These are phyloP conservation scores for Curvularia hawaiiensis DNA, from an alignment of 2,329 filamentous ascomycete species.

Conservation along the genomic window DNA sequence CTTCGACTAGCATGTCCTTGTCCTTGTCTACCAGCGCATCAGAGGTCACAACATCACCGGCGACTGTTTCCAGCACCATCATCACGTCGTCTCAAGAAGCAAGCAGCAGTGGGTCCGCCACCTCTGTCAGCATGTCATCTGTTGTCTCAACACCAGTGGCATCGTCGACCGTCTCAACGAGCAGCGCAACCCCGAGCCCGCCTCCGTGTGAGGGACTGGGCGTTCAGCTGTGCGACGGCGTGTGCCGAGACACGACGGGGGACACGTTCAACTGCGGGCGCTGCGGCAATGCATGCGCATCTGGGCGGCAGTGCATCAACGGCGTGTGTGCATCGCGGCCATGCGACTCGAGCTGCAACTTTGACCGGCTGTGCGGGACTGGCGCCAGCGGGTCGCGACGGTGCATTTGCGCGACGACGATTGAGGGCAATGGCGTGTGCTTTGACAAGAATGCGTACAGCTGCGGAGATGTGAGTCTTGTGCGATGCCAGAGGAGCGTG, in stretches of 20 bases:
- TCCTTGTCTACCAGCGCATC: neutral
- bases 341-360: conserved; percentile 39
- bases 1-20: neutral
- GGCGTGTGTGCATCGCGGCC: conserved; percentile 38
- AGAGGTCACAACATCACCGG: neutral
- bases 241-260: conserved; percentile 31
- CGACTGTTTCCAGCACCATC: neutral
- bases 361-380: conserved; percentile 32
- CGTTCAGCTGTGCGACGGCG: conserved; percentile 25
- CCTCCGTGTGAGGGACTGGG: conserved; percentile 23
- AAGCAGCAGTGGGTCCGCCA: neutral
- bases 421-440: conserved; percentile 35
- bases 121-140: conserved; percentile 2
- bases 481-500: conserved; percentile 7
- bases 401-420: conserved; percentile 38
- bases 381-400: conserved; percentile 15
- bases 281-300: conserved; percentile 33
- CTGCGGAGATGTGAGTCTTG: conserved; percentile 16
- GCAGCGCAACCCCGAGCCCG: conserved; percentile 8
- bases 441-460: conserved; percentile 30
- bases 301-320: conserved; percentile 36
- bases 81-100: neutral
- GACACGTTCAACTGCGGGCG: conserved; percentile 35
- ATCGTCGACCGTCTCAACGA: conserved; percentile 2
- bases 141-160: conserved; percentile 2